Base-by-base conservation (phyloP, 169 alveolate genomes). In the Eimeria maxima region DNA sequence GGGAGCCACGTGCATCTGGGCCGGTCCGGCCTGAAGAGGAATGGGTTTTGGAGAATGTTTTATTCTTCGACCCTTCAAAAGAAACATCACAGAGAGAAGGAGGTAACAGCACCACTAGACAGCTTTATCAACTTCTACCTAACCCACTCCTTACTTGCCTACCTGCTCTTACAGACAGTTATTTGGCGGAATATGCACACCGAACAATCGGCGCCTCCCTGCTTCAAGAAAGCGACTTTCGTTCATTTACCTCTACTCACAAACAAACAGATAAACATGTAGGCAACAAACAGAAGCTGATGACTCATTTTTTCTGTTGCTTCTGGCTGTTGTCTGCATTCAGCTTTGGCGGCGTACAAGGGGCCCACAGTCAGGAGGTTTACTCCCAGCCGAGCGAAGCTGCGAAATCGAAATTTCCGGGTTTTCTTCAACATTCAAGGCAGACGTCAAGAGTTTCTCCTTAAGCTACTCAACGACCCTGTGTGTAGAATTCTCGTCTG, bases 361-460 rank as follows among this genome's bases (percentile, higher is more conserved):
- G 92, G 92, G n/a, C 74, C 92, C 71, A 84, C 92, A 16, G 96
- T 94, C 44, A 57, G 73, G 81, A 88, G 96, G 24, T 94, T 94
- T 38, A 94, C 96, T 42, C 96, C 96, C 55, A 84, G 95, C 73
- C 73, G 80, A 44, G 96, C 96, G 63, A 94, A 94, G 80, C 84
- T 94, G 63, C 76, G 96, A 57, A 94, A 94, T 80, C 50, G 96
- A 4, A 87, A 87, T 60, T 94, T 94, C 24, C 69, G 84, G 73
- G 90, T 94, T 33, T 80, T 45, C n/a, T 65, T 87, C 22, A 18
- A 7, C 4, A 50, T 94, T 4, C 74, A 84, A 27, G 90, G 95
- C 47, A 24, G 78, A 60, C 57, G 45, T 10, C 71, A 80, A 55
- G 96, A 94, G 22, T 94, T 42, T 29, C 73, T 94, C 42, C 47